Conservation (phyloP, 2,329 filamentous ascomycete genomes). For the Emydomyces testavorans region DNA sequence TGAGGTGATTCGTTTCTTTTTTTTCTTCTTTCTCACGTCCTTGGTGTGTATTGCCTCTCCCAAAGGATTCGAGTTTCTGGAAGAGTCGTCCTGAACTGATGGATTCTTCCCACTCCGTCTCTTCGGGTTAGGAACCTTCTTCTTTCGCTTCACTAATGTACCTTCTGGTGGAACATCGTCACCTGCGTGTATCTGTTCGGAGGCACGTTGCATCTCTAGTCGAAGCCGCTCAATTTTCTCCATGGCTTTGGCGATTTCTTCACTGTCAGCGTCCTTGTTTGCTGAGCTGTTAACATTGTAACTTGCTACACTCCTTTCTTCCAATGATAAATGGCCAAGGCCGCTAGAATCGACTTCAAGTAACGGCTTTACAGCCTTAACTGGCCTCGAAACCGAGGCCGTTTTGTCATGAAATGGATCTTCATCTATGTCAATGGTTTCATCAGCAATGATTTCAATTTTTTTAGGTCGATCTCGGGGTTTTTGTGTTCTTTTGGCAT, state of each 20-base stretch:
- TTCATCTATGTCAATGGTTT: conserved; percentile 48
- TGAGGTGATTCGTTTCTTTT: neutral
- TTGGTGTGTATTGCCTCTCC: neutral
- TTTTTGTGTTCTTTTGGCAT: conserved; percentile 20
- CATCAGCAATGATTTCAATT: conserved; percentile 60
- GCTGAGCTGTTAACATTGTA: conserved; percentile 46
- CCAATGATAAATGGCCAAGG: conserved; percentile 60
- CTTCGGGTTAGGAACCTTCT: conserved; percentile 17
- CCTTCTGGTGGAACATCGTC: conserved; percentile 39
- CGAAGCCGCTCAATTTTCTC: conserved; percentile 76
- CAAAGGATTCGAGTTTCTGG: neutral
- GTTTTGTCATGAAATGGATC: conserved; percentile 47
- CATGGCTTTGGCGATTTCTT: conserved; percentile 79
- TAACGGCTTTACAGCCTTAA: conserved; percentile 50
- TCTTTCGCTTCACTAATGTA: conserved; percentile 42
- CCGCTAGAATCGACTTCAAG: conserved; percentile 71
- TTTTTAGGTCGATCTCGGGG: conserved; percentile 40
- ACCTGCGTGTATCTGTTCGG: conserved; percentile 38
- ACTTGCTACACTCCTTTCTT: conserved; percentile 35
- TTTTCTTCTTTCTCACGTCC: conserved; percentile 6
- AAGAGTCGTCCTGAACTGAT: neutral
- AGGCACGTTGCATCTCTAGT: conserved; percentile 61
- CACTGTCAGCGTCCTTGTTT: conserved; percentile 61
- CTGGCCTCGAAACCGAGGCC: conserved; percentile 30
- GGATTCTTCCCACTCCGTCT: conserved; percentile 20